These are phyloP conservation scores for Opeltia flavorubescens DNA, from an alignment of 495 filamentous ascomycete species.

Conservation along the genomic window DNA sequence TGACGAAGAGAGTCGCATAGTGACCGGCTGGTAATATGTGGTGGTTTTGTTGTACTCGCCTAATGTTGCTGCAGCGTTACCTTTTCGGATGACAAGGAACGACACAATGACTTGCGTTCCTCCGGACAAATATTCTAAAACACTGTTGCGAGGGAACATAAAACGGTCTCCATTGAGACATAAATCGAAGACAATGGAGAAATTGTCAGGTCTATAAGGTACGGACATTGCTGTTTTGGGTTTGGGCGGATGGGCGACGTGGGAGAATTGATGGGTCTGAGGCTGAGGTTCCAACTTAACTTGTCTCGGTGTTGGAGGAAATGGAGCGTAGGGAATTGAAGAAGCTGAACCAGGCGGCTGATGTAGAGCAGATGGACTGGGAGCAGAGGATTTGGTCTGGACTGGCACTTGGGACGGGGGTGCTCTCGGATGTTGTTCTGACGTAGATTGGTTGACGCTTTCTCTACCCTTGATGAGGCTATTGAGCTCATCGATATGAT, in stretches of 20 bases:
- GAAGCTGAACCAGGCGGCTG: background rate
- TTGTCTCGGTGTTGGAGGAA: constrained; percentile 15
- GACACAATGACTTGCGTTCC: constrained; percentile 36
- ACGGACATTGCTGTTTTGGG: constrained; percentile 2
- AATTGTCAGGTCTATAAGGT: constrained; percentile 38
- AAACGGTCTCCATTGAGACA: constrained; percentile 71
- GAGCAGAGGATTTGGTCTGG: background rate
- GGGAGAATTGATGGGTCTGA: constrained; percentile 1
- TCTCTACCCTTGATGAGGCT: constrained; percentile 37
- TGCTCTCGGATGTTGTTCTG: constrained; percentile 11
- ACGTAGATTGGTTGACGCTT: constrained; percentile 18
- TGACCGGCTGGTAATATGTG: constrained; percentile 87
- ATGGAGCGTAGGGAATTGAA: constrained; percentile 11
- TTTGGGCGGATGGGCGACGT: constrained; percentile 1
- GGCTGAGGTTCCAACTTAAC: constrained; percentile 11
- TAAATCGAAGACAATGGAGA: constrained; percentile 75
- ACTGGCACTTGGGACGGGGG: constrained; percentile 1
- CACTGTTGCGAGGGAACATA: constrained; percentile 72
- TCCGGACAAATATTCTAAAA: constrained; percentile 54
- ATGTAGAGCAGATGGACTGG: background rate
- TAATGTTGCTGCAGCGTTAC: constrained; percentile 24
- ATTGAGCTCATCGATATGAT: constrained; percentile 83
- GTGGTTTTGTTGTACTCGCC: constrained; percentile 25
- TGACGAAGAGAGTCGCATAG: constrained; percentile 55
- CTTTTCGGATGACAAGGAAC: constrained; percentile 35